phyloP scores from a whole-genome alignment of 495 filamentous ascomycete species.

The Letharia lupina region DNA sequence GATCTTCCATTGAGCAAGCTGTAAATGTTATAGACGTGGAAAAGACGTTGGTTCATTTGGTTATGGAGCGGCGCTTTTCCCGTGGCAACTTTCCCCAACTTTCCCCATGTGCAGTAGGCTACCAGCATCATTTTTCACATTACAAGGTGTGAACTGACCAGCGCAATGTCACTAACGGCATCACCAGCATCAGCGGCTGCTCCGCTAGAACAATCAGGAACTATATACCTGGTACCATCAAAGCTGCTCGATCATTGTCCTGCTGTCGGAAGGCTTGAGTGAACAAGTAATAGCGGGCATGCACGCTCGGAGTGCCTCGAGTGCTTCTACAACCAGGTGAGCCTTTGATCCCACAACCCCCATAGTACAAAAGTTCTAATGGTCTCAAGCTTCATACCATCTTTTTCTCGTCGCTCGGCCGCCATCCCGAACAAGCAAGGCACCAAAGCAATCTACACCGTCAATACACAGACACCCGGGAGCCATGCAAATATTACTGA shows the following conservation, averaged over 20 bases:
- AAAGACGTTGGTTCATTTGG: neutral
- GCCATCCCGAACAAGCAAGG: conserved; percentile 66
- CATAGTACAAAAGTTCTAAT: neutral
- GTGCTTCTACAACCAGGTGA: neutral
- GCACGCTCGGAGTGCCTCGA: neutral
- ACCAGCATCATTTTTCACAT: too few relatives aligned
- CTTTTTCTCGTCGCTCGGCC: conserved; percentile 67
- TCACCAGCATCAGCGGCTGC: neutral
- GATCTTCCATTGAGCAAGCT: neutral
- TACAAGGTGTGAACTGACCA: neutral
- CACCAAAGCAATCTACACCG: conserved; percentile 60
- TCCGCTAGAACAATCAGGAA: neutral
- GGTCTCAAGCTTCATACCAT: conserved; percentile 54
- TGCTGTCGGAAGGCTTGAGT: neutral
- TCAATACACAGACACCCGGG: conserved; percentile 69
- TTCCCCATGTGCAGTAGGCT: too few relatives aligned
- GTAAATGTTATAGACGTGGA: neutral
- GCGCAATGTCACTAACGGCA: neutral
- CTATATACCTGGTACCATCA: neutral
- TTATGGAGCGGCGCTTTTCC: neutral
- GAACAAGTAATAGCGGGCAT: neutral
- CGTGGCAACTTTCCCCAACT: neutral
- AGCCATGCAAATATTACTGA: conserved; percentile 62
- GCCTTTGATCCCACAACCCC: neutral
- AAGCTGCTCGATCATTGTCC: neutral